phyloP scores from a whole-genome alignment of 2,329 filamentous ascomycete genomes.

The Botrytis galanthina region DNA sequence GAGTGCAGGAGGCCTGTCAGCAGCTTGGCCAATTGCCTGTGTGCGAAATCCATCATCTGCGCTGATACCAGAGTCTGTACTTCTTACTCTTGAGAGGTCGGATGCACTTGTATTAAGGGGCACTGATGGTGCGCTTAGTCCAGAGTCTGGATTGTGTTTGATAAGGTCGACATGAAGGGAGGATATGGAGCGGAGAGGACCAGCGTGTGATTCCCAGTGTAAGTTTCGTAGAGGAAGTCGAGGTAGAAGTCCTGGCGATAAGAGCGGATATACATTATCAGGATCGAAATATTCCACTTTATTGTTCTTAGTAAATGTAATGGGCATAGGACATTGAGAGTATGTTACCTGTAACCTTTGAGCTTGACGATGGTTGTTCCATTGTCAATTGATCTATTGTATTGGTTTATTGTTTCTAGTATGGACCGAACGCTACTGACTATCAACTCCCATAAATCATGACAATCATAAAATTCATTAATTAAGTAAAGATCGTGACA shows the following conservation, averaged over 20 bases:
- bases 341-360: conserved; percentile 69
- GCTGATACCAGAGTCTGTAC: conserved; percentile 39
- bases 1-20: conserved; percentile 29
- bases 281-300: conserved; percentile 96
- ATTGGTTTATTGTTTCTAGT: background rate
- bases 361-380: conserved; percentile 68
- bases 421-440: background rate
- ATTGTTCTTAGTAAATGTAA: conserved; percentile 21
- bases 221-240: conserved; percentile 86
- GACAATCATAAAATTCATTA: conserved; percentile 12
- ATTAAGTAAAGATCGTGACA: conserved; percentile 3
- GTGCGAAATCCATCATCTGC: conserved; percentile 61
- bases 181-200: conserved; percentile 88
- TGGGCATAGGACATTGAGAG: background rate
- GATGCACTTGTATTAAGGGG: conserved; percentile 37
- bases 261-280: conserved; percentile 77
- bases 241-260: conserved; percentile 73
- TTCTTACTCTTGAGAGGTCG: conserved; percentile 39
- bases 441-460: conserved; percentile 9
- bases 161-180: conserved; percentile 87
- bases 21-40: conserved; percentile 48
- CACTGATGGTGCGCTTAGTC: conserved; percentile 40
- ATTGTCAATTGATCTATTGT: conserved; percentile 43
- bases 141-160: conserved; percentile 50
- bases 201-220: conserved; percentile 93